phyloP scores from a whole-genome alignment of 257 asterid species.

The Lycium ferocissimum region DNA sequence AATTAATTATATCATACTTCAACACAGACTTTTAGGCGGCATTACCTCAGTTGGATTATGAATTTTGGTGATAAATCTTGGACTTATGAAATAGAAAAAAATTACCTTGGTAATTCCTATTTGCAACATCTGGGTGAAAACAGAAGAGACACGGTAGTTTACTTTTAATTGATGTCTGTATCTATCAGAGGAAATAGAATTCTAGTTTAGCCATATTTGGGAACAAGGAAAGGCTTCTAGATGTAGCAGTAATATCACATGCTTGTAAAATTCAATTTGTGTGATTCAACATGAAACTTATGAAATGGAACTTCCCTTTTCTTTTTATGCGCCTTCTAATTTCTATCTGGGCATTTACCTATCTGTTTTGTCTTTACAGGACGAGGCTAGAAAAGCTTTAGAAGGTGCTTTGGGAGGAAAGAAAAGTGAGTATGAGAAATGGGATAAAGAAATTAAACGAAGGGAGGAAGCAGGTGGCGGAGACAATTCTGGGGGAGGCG shows the following conservation, averaged over 20 bases:
- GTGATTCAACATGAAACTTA: not conserved
- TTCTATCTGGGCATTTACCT: constrained; percentile 22
- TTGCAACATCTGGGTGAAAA: not conserved
- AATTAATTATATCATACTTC: too few relatives aligned
- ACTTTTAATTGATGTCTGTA: not conserved
- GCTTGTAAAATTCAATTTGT: not conserved
- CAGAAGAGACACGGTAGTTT: not conserved
- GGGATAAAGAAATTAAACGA: constrained; percentile 84
- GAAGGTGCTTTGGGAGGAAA: constrained; percentile 90
- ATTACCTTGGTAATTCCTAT: not conserved
- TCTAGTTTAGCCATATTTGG: not conserved
- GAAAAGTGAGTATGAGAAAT: constrained; percentile 84
- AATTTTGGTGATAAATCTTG: not conserved
- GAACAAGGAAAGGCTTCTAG: not conserved
- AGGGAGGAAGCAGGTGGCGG: constrained; percentile 90
- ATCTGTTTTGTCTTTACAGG: constrained; percentile 53
- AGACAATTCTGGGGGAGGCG: constrained; percentile 80
- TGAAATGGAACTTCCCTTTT: not conserved
- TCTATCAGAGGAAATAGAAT: not conserved
- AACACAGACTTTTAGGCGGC: not conserved
- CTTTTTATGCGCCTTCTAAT: not conserved
- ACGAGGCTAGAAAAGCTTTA: constrained; percentile 87
- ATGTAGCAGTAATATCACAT: not conserved
- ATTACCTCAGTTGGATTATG: constrained; percentile 2
- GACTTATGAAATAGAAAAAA: not conserved